Base-by-base conservation (phyloP, 1,139 yeast species). In the Kurtzmaniella quercitrusa region DNA sequence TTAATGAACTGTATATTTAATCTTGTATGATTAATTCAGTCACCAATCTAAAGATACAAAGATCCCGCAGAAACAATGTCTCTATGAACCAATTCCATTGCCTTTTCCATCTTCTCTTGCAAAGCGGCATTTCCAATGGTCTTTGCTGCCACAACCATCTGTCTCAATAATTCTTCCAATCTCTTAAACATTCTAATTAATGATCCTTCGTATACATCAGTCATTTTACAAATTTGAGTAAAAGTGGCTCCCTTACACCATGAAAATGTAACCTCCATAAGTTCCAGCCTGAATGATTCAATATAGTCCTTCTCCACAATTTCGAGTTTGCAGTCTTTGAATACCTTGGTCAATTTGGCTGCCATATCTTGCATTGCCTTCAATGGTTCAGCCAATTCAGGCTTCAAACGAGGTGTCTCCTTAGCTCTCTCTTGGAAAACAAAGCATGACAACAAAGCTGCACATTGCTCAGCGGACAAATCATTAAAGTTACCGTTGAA, bases 191-290 rank as follows among this genome's bases (percentile, higher is more conserved):
- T 85, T 63, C 98, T 80, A 50, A 94, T 91, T 60, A 94, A 76
- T 23, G 95, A 85, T 37, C 99, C 99, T 69, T 94, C 98, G 55
- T 91, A 94, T 38, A 94, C 98, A 60, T 93, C 98, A 0, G 98
- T 93, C 97, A 93, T 88, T 64, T 91, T 91, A 69, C 98, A 93
- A 48, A 93, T 91, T 60, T 91, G 97, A 0, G 97, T 91, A 64
- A 94, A 94, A 0, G 93, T 71, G 3, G 96, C 96, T 22, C 98
- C 98, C 59, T 85, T 84, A 60, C 97, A 88, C 99, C 99, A 94
- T 38, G 94, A 88, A 63, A 68, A 88, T 1, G 94, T 96, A 40
- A 93, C 98, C 60, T 89, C 98, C 98, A 94, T 91, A 50, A 94
- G 73, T 59, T 93, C 96, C 19, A 89, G 84, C 61, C 95, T 81